A percentile compares a stretch with the other conserved stretches of the same genome.
phyloP scores from a whole-genome alignment of 192 early-diverging fungal genomes.

The Neocallimastix lanati region DNA sequence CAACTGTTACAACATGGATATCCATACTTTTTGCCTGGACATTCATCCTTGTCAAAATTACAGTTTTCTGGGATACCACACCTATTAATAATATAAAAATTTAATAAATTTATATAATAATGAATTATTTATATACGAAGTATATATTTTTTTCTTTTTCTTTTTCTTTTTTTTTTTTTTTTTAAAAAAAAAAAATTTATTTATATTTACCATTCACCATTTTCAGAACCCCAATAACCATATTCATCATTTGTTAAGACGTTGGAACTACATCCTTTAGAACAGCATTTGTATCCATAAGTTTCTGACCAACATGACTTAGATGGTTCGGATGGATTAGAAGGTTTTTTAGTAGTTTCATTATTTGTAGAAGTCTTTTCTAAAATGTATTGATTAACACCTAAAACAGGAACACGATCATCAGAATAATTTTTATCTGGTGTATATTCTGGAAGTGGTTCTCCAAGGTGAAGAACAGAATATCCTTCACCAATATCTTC shows the following conservation, averaged over 20 bases:
- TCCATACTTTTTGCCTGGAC: not conserved
- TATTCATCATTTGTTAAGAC: not conserved
- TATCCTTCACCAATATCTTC: not conserved
- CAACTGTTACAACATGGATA: not conserved
- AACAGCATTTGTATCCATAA: not conserved
- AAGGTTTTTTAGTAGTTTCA: not conserved
- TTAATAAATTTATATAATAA: no score
- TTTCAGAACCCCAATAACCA: not conserved
- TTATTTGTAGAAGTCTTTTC: not conserved
- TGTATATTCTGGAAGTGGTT: not conserved
- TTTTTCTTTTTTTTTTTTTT: no score
- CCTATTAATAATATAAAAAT: not conserved
- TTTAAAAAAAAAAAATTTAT: not conserved
- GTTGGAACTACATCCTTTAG: not conserved
- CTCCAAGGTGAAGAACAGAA: not conserved
- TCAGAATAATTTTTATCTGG: not conserved
- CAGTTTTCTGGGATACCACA: not conserved
- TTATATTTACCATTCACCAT: not conserved
- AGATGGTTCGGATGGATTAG: no score
- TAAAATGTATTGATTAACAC: not conserved
- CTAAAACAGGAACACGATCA: not conserved
- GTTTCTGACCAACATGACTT: not conserved
- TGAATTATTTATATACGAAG: no score
- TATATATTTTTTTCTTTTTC: no score
- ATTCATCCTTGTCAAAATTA: not conserved